phyloP scores from a whole-genome alignment of 2,329 filamentous ascomycete genomes.

The Metarhizium brunneum region DNA sequence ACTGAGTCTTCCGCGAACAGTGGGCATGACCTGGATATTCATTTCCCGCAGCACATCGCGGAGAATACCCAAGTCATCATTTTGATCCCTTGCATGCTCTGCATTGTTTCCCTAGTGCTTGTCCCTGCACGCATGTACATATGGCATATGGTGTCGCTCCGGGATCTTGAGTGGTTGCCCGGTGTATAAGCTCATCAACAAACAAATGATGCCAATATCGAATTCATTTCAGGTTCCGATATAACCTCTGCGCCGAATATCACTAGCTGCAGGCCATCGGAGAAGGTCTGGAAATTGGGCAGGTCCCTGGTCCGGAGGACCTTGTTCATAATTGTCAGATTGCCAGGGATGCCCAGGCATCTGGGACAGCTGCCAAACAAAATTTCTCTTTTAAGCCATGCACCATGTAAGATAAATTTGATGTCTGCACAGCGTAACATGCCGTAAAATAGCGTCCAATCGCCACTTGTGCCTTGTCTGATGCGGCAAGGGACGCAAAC shows the following conservation, averaged over 20 bases:
- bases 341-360: neutral
- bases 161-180: no score
- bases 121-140: no score
- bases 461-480: neutral
- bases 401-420: neutral
- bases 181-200: no score
- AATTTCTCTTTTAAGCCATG: neutral
- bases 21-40: neutral
- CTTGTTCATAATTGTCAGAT: neutral
- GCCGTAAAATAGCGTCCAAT: neutral
- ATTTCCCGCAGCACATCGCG: neutral
- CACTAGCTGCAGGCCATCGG: no score
- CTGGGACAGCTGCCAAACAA: neutral
- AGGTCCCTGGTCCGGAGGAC: neutral
- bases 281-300: no score
- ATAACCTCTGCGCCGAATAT: no score
- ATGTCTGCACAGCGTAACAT: neutral
- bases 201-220: no score
- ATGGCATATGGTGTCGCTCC: no score
- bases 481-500: neutral
- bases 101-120: neutral
- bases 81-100: neutral
- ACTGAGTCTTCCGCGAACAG: no score
- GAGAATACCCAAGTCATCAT: neutral
- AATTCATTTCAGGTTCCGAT: no score